Base-by-base conservation (phyloP, 169 alveolate genomes). In the Plasmodium gonderi region DNA sequence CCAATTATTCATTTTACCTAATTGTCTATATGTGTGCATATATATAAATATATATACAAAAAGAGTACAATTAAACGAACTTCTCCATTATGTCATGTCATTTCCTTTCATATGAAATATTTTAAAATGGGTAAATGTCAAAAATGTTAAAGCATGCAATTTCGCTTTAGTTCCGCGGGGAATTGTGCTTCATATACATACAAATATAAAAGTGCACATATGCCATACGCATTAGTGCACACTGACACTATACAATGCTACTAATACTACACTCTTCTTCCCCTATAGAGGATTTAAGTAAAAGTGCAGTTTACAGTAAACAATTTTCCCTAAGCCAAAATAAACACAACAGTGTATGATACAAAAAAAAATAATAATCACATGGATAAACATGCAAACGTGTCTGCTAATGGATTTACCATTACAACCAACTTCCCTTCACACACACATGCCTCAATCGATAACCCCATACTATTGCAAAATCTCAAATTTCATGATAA, bases 281-380 rank as follows among this genome's bases (percentile, higher is more conserved):
- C 29, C 44, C 20, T 17, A 45, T 83, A 69, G 82, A 69, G 64
- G 92, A 83, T 33, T 49, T 83, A 33, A 76, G 44, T 47, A 83
- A 69, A 33, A 83, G 92, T 29, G 92, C 72, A 69, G 29, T 83
- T 54, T 69, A 83, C 51, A 83, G 82, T 47, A 83, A 83, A 64
- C 92, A 83, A 60, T 83, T 83, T 76, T 69, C 92, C 64, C 45
- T 83, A 26, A 83, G 92, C 65, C 92, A 83, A 47, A 83, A 47
- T 44, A 83, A 83, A 17, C 92, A 83, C 83, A 83, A 51, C 38
- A 83, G 83, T 47, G 92, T 83, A 83, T n/a, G 54, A 20, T 14
- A 69, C 29, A 8, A 69, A 79, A 26, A 20, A 9, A 40, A 44
- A 67, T 33, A 77, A 77, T 44, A 49, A 47, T 36, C n/a, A 17